These are phyloP conservation scores for Tympanopsis confertula DNA, from an alignment of 2,329 filamentous ascomycete genomes.

Conservation along the genomic window DNA sequence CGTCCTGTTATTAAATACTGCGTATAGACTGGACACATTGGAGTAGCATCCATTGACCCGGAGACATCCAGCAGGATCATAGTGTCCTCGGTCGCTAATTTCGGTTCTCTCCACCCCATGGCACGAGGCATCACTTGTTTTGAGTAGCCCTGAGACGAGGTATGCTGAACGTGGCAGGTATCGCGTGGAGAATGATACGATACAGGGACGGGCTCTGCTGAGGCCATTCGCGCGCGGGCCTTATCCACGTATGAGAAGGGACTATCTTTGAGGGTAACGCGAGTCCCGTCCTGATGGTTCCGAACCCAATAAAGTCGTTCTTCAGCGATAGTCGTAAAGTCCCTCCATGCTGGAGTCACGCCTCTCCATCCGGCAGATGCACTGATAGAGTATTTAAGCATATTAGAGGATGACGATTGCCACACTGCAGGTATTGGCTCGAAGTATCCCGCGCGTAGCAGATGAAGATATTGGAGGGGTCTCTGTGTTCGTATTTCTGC, in stretches of 20 bases:
- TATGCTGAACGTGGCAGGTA: conserved; percentile 27
- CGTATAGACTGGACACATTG: conserved; percentile 26
- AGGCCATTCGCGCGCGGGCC: conserved; percentile 28
- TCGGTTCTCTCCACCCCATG: conserved; percentile 21
- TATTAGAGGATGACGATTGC: conserved; percentile 26
- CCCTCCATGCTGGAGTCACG: conserved; percentile 30
- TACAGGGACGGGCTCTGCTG: conserved; percentile 27
- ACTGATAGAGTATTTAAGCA: conserved; percentile 30
- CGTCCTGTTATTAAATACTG: conserved; percentile 29
- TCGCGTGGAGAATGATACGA: conserved; percentile 26
- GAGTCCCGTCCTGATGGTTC: conserved; percentile 26
- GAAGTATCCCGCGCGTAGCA: conserved; percentile 32
- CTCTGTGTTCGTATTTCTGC: conserved; percentile 18
- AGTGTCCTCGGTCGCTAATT: conserved; percentile 26
- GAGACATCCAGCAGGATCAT: conserved; percentile 36
- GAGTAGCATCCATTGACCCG: conserved; percentile 31
- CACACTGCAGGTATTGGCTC: conserved; percentile 33
- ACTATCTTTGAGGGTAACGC: conserved; percentile 26
- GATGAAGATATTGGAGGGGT: conserved; percentile 28
- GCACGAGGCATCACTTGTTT: conserved; percentile 30
- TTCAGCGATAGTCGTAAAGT: conserved; percentile 32
- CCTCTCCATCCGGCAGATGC: conserved; percentile 28
- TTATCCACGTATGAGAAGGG: conserved; percentile 28
- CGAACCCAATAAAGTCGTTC: conserved; percentile 35
- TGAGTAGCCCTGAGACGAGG: conserved; percentile 26